These are phyloP conservation scores for Meyerozyma guilliermondii DNA, from an alignment of 1,139 yeast species.

Conservation along the genomic window DNA sequence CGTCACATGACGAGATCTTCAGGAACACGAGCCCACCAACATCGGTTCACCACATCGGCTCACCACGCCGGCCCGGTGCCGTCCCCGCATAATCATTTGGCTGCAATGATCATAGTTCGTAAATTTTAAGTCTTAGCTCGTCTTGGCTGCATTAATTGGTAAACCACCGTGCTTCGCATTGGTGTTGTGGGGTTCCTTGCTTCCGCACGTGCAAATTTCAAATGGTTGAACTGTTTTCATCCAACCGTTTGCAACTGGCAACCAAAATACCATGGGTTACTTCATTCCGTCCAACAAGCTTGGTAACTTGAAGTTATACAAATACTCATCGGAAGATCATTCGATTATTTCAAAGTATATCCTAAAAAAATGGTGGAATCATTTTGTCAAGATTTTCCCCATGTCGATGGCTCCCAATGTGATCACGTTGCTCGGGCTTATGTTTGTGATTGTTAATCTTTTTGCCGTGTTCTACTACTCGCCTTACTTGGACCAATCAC, in stretches of 20 bases:
- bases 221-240: not conserved
- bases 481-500: slow-evolving; percentile 53
- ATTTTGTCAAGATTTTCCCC: slow-evolving; percentile 73
- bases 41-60: too few relatives aligned
- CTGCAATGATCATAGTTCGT: not conserved
- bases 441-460: slow-evolving; percentile 63
- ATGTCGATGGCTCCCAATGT: slow-evolving; percentile 84
- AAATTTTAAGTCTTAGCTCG: not conserved
- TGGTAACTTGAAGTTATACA: slow-evolving; percentile 61
- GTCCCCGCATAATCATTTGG: too few relatives aligned
- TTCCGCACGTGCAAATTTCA: not conserved
- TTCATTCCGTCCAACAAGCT: slow-evolving; percentile 61
- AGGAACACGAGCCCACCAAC: too few relatives aligned
- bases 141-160: not conserved
- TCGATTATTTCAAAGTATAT: slow-evolving; percentile 71
- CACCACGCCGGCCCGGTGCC: too few relatives aligned
- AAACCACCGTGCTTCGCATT: not conserved
- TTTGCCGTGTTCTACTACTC: slow-evolving; percentile 66
- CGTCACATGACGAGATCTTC: not conserved
- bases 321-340: slow-evolving; percentile 74
- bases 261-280: slow-evolving; percentile 56
- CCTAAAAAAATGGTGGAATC: slow-evolving; percentile 74
- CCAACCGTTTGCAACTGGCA: not conserved
- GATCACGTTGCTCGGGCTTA: slow-evolving; percentile 74
- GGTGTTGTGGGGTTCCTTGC: not conserved